Conservation (phyloP, 208 protist species). For the Novymonas esmeraldas region DNA sequence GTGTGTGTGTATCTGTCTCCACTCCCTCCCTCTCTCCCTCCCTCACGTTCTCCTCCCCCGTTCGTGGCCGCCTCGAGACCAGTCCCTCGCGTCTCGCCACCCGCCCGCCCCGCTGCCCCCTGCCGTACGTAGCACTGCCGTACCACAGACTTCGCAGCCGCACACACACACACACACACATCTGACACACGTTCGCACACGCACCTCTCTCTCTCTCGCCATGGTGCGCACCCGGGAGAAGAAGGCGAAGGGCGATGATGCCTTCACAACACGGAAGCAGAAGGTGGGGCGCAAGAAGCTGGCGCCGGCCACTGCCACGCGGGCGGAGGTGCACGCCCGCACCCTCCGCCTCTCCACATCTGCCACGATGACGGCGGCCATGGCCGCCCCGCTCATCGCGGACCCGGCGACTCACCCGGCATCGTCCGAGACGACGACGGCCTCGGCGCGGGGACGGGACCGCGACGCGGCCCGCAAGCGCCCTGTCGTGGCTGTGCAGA, state of each 20-base stretch:
- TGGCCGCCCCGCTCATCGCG: slow-evolving; percentile 10
- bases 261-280: slow-evolving; percentile 73
- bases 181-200: background rate
- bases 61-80: too few species aligned
- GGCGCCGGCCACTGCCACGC: slow-evolving; percentile 72
- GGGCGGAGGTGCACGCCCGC: slow-evolving; percentile 82
- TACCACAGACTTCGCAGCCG: too few species aligned
- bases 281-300: slow-evolving; percentile 87
- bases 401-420: slow-evolving; percentile 15
- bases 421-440: slow-evolving; percentile 19
- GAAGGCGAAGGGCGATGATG: slow-evolving; percentile 83
- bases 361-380: slow-evolving; percentile 33
- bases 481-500: slow-evolving; percentile 22
- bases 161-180: background rate
- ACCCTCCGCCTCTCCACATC: slow-evolving; percentile 70
- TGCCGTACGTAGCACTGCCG: too few species aligned
- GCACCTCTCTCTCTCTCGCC: background rate
- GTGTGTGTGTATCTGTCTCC: too few species aligned
- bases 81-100: too few species aligned
- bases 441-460: slow-evolving; percentile 2
- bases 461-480: slow-evolving; percentile 9
- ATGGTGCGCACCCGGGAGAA: slow-evolving; percentile 86
- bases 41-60: too few species aligned
- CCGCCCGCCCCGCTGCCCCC: too few species aligned
- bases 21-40: too few species aligned